These are phyloP conservation scores for Paramarasmius palmivorus DNA, from an alignment of 1,284 basidiomycete genomes.

Conservation along the genomic window DNA sequence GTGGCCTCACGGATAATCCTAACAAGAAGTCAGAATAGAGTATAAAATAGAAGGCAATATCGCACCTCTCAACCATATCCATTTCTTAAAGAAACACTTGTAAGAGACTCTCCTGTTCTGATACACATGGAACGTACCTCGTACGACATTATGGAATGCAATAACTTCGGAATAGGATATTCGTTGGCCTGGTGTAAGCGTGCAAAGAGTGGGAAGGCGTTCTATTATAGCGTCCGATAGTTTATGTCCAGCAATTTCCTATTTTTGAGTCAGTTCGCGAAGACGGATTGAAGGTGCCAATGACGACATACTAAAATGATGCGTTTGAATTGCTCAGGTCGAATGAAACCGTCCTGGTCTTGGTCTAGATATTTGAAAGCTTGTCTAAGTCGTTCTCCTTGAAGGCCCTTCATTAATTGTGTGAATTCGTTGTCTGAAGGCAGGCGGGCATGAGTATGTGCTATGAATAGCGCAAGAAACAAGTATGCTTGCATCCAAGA, in stretches of 20 bases:
- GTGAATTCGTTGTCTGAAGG: constrained; percentile 88
- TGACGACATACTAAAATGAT: constrained; percentile 76
- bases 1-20: constrained; percentile 86
- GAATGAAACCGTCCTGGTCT: constrained; percentile 90
- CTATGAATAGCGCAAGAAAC: constrained; percentile 6
- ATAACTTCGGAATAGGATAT: constrained; percentile 95
- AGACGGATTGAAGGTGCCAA: neutral
- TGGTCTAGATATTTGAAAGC: constrained; percentile 89
- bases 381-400: constrained; percentile 93
- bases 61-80: constrained; percentile 79
- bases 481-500: constrained; percentile 76
- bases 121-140: constrained; percentile 50
- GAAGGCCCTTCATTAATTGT: constrained; percentile 94
- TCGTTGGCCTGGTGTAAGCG: constrained; percentile 81
- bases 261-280: constrained; percentile 1
- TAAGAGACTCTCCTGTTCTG: constrained; percentile 7
- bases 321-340: constrained; percentile 87
- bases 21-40: constrained; percentile 15
- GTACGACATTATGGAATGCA: constrained; percentile 93
- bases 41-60: neutral
- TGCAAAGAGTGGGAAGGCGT: constrained; percentile 85
- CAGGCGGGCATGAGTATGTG: constrained; percentile 12
- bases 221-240: constrained; percentile 90
- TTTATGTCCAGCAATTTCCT: constrained; percentile 96
- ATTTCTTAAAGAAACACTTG: constrained; percentile 59